phyloP scores from a whole-genome alignment of 225 moss, liverwort and hornwort species.

The Takakia lepidozioides region DNA sequence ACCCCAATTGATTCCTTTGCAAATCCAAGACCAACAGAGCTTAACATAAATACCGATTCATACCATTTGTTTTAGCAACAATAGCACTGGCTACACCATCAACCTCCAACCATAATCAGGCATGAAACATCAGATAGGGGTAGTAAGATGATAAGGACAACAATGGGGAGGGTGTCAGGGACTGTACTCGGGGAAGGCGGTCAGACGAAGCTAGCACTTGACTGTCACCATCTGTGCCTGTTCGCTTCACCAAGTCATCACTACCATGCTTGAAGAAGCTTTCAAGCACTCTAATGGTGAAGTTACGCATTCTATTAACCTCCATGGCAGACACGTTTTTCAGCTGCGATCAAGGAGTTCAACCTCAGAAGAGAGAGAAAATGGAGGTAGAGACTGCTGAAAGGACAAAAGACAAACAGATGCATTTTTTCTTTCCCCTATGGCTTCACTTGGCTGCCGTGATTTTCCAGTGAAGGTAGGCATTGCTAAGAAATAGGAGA shows the following conservation, averaged over 20 bases:
- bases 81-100: background rate
- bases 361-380: too few relatives aligned
- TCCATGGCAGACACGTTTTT: constrained; percentile 99
- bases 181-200: constrained; percentile 46
- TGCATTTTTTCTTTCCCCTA: too few relatives aligned
- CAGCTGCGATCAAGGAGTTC: constrained; percentile 72
- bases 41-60: too few relatives aligned
- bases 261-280: constrained; percentile 81
- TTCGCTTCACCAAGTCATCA: constrained; percentile 57
- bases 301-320: constrained; percentile 87
- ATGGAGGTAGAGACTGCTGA: too few relatives aligned
- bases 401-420: too few relatives aligned
- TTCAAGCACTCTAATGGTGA: constrained; percentile 83
- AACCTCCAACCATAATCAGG: background rate
- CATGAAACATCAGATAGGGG: background rate
- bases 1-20: too few relatives aligned
- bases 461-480: background rate
- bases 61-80: background rate
- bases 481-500: background rate
- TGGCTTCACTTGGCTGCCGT: background rate
- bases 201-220: constrained; percentile 33
- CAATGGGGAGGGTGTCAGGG: background rate
- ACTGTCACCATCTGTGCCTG: constrained; percentile 34
- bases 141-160: background rate
- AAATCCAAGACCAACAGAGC: too few relatives aligned